phyloP scores from a whole-genome alignment of 2,329 filamentous ascomycete genomes.

The Cordyceps fumosorosea region DNA sequence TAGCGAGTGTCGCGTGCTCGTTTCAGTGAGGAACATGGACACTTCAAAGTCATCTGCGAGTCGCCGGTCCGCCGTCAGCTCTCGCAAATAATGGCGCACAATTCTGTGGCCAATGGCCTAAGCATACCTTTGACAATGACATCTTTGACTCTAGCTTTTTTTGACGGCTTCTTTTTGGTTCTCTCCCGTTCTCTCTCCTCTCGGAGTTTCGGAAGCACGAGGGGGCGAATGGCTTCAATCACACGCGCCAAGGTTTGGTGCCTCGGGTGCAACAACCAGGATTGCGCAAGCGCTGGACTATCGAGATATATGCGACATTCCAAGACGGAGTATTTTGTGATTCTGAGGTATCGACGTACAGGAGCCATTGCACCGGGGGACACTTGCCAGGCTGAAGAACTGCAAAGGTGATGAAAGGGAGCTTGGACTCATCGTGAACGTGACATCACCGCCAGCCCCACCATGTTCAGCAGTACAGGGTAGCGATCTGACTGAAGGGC shows the following conservation, averaged over 20 bases:
- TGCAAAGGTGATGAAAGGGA: background rate
- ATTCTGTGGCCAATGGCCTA: background rate
- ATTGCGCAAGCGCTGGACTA: slow-evolving; percentile 72
- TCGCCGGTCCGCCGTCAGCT: slow-evolving; percentile 16
- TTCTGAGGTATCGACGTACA: slow-evolving; percentile 80
- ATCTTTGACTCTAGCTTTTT: slow-evolving; percentile 81
- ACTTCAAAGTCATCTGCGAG: slow-evolving; percentile 85
- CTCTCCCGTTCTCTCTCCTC: slow-evolving; percentile 67
- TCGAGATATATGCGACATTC: slow-evolving; percentile 96
- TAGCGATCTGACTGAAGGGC: background rate
- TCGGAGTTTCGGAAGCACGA: slow-evolving; percentile 82
- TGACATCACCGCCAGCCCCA: slow-evolving; percentile 4
- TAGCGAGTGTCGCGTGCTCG: slow-evolving; percentile 75
- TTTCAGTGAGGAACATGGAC: slow-evolving; percentile 86
- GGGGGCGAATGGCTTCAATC: slow-evolving; percentile 75
- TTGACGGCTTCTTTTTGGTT: slow-evolving; percentile 55
- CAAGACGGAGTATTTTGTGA: slow-evolving; percentile 89
- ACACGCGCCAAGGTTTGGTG: slow-evolving; percentile 73
- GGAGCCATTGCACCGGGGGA: slow-evolving; percentile 60
- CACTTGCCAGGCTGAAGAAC: background rate
- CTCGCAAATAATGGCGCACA: background rate
- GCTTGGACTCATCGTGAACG: background rate
- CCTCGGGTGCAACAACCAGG: slow-evolving; percentile 75
- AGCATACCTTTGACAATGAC: slow-evolving; percentile 66
- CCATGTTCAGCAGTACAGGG: background rate